These are phyloP conservation scores for Alternaria postmessia DNA, from an alignment of 2,329 filamentous ascomycete genomes.

Conservation along the genomic window DNA sequence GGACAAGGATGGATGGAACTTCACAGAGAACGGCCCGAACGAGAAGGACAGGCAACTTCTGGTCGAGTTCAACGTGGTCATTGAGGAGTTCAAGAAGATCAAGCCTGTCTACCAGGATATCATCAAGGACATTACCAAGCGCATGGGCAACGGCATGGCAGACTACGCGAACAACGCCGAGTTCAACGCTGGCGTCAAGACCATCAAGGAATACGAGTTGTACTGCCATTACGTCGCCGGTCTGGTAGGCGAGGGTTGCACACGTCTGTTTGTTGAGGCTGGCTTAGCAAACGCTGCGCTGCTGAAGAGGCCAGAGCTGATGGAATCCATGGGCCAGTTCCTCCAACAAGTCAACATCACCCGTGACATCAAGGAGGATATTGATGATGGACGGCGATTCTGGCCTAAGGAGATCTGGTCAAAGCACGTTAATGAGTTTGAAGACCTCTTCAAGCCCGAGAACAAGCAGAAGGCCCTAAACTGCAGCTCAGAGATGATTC, in stretches of 20 bases:
- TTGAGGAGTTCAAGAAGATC: slow-evolving; percentile 86
- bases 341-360: slow-evolving; percentile 99
- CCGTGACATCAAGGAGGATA: slow-evolving; percentile 91
- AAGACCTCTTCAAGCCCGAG: slow-evolving; percentile 86
- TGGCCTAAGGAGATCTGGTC: slow-evolving; percentile 98
- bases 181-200: slow-evolving; percentile 82
- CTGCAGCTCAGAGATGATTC: slow-evolving; percentile 92
- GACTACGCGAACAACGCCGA: slow-evolving; percentile 90
- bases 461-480: slow-evolving; percentile 80
- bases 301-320: slow-evolving; percentile 77
- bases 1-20: slow-evolving; percentile 89
- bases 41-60: slow-evolving; percentile 95
- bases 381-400: slow-evolving; percentile 85
- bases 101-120: slow-evolving; percentile 85
- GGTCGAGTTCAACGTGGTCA: slow-evolving; percentile 88
- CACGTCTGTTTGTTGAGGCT: slow-evolving; percentile 86
- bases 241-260: slow-evolving; percentile 93
- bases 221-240: slow-evolving; percentile 99
- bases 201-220: slow-evolving; percentile 87
- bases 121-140: slow-evolving; percentile 89
- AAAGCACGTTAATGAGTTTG: slow-evolving; percentile 89
- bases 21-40: slow-evolving; percentile 81
- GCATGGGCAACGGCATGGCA: slow-evolving; percentile 99
- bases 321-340: slow-evolving; percentile 97
- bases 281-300: slow-evolving; percentile 87